Evolutionary conservation across 257 asterid genomes (phyloP), one percentile per base, ranked within the genome.

Genomic region (Petrea volubilis): DNA sequence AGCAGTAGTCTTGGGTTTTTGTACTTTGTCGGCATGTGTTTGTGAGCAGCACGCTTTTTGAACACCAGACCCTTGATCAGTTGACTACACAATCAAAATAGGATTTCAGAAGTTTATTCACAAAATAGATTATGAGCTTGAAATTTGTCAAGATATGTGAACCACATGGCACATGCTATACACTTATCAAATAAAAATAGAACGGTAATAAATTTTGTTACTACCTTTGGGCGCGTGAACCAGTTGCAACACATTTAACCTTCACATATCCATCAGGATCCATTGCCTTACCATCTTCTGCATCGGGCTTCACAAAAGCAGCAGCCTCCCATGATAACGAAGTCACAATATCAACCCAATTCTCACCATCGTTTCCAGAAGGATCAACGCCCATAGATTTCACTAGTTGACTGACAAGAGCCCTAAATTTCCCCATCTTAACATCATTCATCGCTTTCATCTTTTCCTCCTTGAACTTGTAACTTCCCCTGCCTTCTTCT

Each of bases 241-340:
- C 97, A 33, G 95, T 81, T 33, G 93, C 91, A 57, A 94, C 63
- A 75, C 98, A 94, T 76, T 94, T 94, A 76, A 94, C 74, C 86
- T 94, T 94, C 34, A 94, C 96, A 83, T 81, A 84, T 71, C 93
- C 93, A 78, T 94, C 92, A 27, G 98, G 98, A 82, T 94, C 97
- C 96, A 94, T 91, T 21, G 96, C 86, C 75, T 88, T 91, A 40
- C 96, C 95, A 74, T 82, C 90, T 7, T 78, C 75, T 50, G 92
- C 80, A 77, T 76, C 96, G 34, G 96, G 96, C 83, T 88, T 89
- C 74, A 94, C 92, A 83, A 89, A 94, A 57, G 85, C 83, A 75
- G 98, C 97, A 68, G 98, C 98, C 62, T 87, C 91, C 97, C 97
- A 94, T 21, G 97, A 91, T 73, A 94, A 82, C 64, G 87, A 70